These are phyloP conservation scores for Pseudopyricularia javanii DNA, from an alignment of 2,329 filamentous ascomycete species.

Conservation along the genomic window DNA sequence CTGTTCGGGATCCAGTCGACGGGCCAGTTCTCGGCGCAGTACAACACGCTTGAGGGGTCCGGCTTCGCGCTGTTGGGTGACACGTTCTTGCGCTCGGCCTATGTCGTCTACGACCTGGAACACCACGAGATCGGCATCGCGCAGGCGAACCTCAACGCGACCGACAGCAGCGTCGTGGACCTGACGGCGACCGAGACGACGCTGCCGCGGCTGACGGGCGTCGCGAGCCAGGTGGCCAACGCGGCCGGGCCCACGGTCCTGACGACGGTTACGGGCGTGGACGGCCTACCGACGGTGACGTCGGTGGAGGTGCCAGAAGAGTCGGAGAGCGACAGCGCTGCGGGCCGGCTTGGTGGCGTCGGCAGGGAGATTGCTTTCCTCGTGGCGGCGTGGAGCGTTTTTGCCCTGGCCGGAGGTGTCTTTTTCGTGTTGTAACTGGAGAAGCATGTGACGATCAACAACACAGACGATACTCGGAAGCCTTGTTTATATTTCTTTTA, in stretches of 20 bases:
- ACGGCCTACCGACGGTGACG: conserved; percentile 1
- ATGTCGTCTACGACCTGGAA: conserved; percentile 42
- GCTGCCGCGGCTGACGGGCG: conserved; percentile 31
- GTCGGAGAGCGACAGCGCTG: not conserved
- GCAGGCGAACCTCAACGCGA: conserved; percentile 37
- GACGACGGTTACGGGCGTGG: not conserved
- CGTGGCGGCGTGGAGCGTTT: conserved; percentile 10
- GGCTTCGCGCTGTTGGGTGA: conserved; percentile 28
- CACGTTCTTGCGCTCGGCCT: conserved; percentile 33
- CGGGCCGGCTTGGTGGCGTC: conserved; percentile 3
- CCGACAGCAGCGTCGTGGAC: conserved; percentile 29
- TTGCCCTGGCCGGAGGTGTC: conserved; percentile 13
- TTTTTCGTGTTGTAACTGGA: conserved; percentile 13
- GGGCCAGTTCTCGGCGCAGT: conserved; percentile 17
- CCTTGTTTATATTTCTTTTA: not conserved
- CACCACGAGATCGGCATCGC: conserved; percentile 38
- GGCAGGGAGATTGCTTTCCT: conserved; percentile 8
- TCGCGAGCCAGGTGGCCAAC: conserved; percentile 20
- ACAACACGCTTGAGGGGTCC: conserved; percentile 2
- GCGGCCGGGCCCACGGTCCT: conserved; percentile 3
- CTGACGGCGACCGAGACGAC: conserved; percentile 22
- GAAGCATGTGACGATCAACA: too few relatives aligned
- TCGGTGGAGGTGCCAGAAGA: not conserved
- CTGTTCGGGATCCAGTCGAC: conserved; percentile 41
- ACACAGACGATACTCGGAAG: too few relatives aligned